Evolutionary conservation across 2,329 filamentous ascomycete species (phyloP).

Genomic region (Colletotrichum camelliae): DNA sequence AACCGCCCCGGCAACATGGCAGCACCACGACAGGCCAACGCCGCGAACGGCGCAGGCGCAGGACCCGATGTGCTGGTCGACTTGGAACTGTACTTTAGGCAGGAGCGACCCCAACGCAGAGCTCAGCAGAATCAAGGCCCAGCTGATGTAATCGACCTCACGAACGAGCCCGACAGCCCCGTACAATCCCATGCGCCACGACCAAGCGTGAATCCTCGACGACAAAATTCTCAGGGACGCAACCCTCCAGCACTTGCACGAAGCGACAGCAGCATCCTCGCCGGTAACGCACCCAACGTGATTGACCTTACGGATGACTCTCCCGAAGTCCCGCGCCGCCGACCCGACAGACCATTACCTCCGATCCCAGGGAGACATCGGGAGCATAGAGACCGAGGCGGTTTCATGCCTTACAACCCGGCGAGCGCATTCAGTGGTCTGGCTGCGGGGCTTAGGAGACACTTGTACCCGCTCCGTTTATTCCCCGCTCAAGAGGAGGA

Average conservation of each 20-base stretch:
- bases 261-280: constrained; percentile 49
- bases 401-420: neutral
- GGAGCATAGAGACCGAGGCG: neutral
- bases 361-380: constrained; percentile 24
- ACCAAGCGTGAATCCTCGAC: constrained; percentile 39
- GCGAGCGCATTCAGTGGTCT: constrained; percentile 11
- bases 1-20: neutral
- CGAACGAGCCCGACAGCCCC: constrained; percentile 55
- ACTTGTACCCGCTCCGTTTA: constrained; percentile 10
- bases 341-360: neutral
- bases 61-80: constrained; percentile 30
- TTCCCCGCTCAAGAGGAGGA: constrained; percentile 13
- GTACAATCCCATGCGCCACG: constrained; percentile 21
- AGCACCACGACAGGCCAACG: neutral
- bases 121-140: neutral
- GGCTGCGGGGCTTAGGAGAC: constrained; percentile 1
- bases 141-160: constrained; percentile 53
- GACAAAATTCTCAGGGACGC: constrained; percentile 44
- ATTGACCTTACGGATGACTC: constrained; percentile 61
- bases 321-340: constrained; percentile 30
- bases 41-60: neutral
- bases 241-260: constrained; percentile 48
- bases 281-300: constrained; percentile 34
- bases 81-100: constrained; percentile 25
- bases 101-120: constrained; percentile 1